A percentile compares a stretch with the other conserved stretches of the same genome.
Evolutionary conservation across 148 eudicot genomes (phyloP).

Genomic region (Amaranthus hypochondriacus): DNA sequence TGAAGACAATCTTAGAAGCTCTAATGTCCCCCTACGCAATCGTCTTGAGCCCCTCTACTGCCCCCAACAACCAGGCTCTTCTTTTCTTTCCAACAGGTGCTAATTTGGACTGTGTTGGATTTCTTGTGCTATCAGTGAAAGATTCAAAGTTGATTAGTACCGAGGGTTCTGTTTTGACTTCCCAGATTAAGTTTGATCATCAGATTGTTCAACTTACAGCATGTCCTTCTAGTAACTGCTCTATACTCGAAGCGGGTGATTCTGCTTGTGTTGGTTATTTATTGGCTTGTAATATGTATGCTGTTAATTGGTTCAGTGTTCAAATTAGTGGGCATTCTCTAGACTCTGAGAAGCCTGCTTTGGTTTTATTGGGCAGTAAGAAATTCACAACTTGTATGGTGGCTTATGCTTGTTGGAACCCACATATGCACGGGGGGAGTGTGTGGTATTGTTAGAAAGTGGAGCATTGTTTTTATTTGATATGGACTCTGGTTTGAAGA

Average conservation of each 20-base stretch:
- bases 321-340: conserved; percentile 25
- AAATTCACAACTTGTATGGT: conserved; percentile 41
- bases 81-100: conserved; percentile 57
- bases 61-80: conserved; percentile 33
- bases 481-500: conserved; percentile 27
- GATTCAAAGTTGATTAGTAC: conserved; percentile 24
- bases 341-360: conserved; percentile 25
- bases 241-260: conserved; percentile 4
- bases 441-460: conserved; percentile 57
- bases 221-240: conserved; percentile 28
- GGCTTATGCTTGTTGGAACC: conserved; percentile 76
- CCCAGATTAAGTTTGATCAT: conserved; percentile 28
- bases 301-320: conserved; percentile 55
- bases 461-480: conserved; percentile 67
- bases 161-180: conserved; percentile 23
- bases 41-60: conserved; percentile 45
- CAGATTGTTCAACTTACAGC: conserved; percentile 45
- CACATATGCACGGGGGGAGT: conserved; percentile 61
- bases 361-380: conserved; percentile 41
- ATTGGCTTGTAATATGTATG: conserved; percentile 51
- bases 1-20: conserved; percentile 6
- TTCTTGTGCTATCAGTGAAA: conserved; percentile 27
- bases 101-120: conserved; percentile 60
- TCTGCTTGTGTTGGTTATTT: conserved; percentile 49
- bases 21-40: conserved; percentile 22